phyloP scores from a whole-genome alignment of 2,329 filamentous ascomycete species.

The Paecilomyces sp. region DNA sequence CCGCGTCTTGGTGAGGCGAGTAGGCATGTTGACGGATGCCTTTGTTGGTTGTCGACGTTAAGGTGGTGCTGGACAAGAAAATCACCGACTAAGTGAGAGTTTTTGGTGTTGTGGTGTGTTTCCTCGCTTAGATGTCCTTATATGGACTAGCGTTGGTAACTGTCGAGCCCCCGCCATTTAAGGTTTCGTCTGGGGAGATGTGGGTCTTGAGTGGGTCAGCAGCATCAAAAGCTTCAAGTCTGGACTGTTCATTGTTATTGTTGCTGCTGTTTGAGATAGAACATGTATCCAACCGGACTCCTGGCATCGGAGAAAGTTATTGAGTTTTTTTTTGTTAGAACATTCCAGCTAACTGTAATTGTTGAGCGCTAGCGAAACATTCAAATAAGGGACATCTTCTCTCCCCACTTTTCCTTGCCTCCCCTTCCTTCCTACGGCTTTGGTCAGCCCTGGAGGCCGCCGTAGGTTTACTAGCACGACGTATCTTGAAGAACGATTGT shows the following conservation, averaged over 20 bases:
- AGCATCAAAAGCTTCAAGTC: neutral
- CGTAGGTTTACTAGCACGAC: too few species aligned
- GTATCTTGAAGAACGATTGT: too few species aligned
- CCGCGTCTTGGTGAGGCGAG: constrained; percentile 44
- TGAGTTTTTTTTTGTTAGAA: too few species aligned
- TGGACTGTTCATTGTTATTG: neutral
- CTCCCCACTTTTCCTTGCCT: too few species aligned
- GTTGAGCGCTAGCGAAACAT: too few species aligned
- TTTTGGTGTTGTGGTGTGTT: neutral
- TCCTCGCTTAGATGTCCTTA: neutral
- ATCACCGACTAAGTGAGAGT: neutral
- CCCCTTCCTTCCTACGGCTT: too few species aligned
- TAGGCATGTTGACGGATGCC: constrained; percentile 39
- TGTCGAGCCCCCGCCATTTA: neutral
- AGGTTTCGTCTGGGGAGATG: neutral
- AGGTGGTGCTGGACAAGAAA: neutral
- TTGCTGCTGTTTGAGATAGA: too few species aligned
- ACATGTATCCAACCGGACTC: too few species aligned
- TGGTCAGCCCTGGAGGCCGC: too few species aligned
- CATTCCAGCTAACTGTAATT: too few species aligned
- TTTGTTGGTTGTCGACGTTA: neutral
- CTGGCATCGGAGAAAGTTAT: too few species aligned
- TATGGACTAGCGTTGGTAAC: neutral
- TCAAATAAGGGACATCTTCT: too few species aligned
- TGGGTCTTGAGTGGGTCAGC: neutral